phyloP scores from a whole-genome alignment of 176 grass and related monocot genomes.

The Phoenix roebelenii region DNA sequence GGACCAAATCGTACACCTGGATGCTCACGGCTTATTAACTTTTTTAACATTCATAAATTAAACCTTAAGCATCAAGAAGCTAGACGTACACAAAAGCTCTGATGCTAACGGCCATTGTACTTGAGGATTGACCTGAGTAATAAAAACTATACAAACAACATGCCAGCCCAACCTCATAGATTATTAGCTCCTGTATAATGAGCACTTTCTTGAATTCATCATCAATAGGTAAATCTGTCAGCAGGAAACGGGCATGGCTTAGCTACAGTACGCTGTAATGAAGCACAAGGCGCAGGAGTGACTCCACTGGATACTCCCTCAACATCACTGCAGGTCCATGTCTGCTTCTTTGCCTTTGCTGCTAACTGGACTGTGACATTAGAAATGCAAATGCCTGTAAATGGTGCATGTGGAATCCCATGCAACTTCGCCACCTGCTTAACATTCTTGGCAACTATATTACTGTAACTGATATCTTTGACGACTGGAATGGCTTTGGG shows the following conservation, averaged over 20 bases:
- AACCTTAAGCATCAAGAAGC: too few species aligned
- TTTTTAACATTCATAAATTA: too few species aligned
- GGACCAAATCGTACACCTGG: too few species aligned
- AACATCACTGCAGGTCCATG: slow-evolving; percentile 62
- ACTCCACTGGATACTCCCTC: slow-evolving; percentile 51
- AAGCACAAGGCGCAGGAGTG: slow-evolving; percentile 41
- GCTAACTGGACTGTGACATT: slow-evolving; percentile 45
- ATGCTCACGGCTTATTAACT: too few species aligned
- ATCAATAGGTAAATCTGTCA: slow-evolving; percentile 40
- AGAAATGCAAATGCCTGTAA: slow-evolving; percentile 68
- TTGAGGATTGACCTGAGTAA: too few species aligned
- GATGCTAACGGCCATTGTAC: too few species aligned
- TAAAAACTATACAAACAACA: too few species aligned
- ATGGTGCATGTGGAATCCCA: slow-evolving; percentile 53
- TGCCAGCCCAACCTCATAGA: too few species aligned
- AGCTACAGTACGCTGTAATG: slow-evolving; percentile 26
- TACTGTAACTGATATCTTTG: slow-evolving; percentile 64
- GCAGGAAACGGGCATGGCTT: slow-evolving; percentile 51
- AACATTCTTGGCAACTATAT: slow-evolving; percentile 59
- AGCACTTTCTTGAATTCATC: slow-evolving; percentile 36
- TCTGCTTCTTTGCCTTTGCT: slow-evolving; percentile 47
- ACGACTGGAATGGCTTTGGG: slow-evolving; percentile 64
- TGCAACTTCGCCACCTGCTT: slow-evolving; percentile 44
- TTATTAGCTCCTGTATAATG: slow-evolving; percentile 23
- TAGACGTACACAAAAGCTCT: too few species aligned